These are phyloP conservation scores for Cyberlindnera meyerae DNA, from an alignment of 805 yeast species.

Conservation along the genomic window DNA sequence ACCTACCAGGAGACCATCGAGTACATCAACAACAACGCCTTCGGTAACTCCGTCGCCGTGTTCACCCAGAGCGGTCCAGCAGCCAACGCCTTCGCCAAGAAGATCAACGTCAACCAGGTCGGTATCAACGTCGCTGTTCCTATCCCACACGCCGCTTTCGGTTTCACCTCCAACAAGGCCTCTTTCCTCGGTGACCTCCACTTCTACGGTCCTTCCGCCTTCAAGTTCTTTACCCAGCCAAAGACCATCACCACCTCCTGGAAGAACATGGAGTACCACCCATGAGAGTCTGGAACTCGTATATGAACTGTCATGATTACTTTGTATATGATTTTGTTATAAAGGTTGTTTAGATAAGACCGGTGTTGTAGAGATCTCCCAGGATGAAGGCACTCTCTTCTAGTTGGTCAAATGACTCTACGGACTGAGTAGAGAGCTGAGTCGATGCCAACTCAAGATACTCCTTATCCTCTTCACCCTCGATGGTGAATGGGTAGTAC, in stretches of 20 bases:
- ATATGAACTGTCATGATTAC: background rate
- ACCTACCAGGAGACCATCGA: slow-evolving; percentile 65
- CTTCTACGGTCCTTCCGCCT: slow-evolving; percentile 74
- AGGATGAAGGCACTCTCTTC: no score
- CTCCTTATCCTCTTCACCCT: no score
- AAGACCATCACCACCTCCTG: slow-evolving; percentile 72
- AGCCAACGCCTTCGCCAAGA: slow-evolving; percentile 62
- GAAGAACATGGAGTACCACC: slow-evolving; percentile 33
- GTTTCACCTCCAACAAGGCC: slow-evolving; percentile 74
- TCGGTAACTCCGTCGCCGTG: slow-evolving; percentile 71
- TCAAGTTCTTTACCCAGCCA: slow-evolving; percentile 68
- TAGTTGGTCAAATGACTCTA: no score
- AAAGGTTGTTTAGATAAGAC: no score
- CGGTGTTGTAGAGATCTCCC: no score
- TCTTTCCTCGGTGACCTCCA: slow-evolving; percentile 78
- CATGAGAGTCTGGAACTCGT: no score
- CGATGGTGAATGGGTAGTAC: no score
- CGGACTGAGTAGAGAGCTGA: no score
- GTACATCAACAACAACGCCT: slow-evolving; percentile 49
- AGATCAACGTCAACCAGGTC: slow-evolving; percentile 69
- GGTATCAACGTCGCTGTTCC: slow-evolving; percentile 79
- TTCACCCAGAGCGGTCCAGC: slow-evolving; percentile 67
- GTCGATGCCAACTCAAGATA: no score
- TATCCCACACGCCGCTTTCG: slow-evolving; percentile 77
- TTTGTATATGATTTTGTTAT: background rate